A percentile compares a stretch with the other conserved stretches of the same genome.
These are phyloP conservation scores for Exutisphaerella laricina DNA, from an alignment of 2,329 filamentous ascomycete species.

Conservation along the genomic window DNA sequence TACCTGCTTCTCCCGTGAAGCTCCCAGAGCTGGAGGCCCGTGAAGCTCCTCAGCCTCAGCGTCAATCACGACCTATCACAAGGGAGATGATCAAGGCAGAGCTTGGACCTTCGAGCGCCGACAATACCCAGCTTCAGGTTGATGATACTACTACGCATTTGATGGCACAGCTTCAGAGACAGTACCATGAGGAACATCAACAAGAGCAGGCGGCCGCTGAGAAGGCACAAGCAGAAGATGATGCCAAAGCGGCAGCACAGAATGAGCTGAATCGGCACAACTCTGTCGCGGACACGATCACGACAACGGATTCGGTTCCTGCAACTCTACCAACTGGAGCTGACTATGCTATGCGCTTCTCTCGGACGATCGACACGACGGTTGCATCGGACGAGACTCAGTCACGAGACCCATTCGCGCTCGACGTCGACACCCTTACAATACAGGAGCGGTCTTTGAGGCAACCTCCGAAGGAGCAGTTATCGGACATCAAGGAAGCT, in stretches of 20 bases:
- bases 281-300: slow-evolving; percentile 19
- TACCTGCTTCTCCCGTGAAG: slow-evolving; percentile 33
- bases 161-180: slow-evolving; percentile 14
- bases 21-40: slow-evolving; percentile 27
- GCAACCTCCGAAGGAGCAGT: slow-evolving; percentile 8
- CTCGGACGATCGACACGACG: slow-evolving; percentile 27
- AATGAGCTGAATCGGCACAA: slow-evolving; percentile 9
- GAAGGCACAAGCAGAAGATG: not conserved
- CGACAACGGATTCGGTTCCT: slow-evolving; percentile 18
- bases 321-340: slow-evolving; percentile 23
- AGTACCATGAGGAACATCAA: slow-evolving; percentile 4
- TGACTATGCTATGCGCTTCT: slow-evolving; percentile 33
- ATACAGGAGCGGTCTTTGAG: slow-evolving; percentile 26
- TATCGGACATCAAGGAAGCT: slow-evolving; percentile 5
- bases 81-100: slow-evolving; percentile 34
- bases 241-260: not conserved
- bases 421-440: slow-evolving; percentile 34
- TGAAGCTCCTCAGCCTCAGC: slow-evolving; percentile 17
- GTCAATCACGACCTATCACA: slow-evolving; percentile 29
- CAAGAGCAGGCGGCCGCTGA: not conserved
- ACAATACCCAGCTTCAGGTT: slow-evolving; percentile 19
- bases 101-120: slow-evolving; percentile 26
- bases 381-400: slow-evolving; percentile 29
- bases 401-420: slow-evolving; percentile 29
- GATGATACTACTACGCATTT: slow-evolving; percentile 18